These are phyloP conservation scores for Corymbia maculata DNA, from an alignment of 345 rosid genomes.

Conservation along the genomic window DNA sequence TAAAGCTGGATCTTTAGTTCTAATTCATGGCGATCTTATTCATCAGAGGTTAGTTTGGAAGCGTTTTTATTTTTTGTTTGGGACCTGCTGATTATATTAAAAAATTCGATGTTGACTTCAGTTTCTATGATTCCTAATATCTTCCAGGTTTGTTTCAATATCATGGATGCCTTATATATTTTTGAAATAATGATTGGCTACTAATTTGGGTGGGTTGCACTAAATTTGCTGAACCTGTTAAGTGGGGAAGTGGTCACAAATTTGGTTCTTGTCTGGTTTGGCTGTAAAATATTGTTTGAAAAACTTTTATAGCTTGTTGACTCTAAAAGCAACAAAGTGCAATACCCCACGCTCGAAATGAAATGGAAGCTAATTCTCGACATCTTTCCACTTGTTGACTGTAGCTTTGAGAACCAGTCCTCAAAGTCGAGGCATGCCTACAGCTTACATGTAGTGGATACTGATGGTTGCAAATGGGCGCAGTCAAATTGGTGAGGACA, in stretches of 20 bases:
- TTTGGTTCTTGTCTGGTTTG: background rate
- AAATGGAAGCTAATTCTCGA: background rate
- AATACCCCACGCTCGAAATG: background rate
- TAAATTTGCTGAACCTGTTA: background rate
- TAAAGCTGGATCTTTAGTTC: slow-evolving; percentile 84
- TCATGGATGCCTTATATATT: background rate
- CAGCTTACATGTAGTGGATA: slow-evolving; percentile 88
- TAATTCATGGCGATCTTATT: slow-evolving; percentile 84
- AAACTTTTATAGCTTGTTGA: background rate
- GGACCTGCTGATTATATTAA: background rate
- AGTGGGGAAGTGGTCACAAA: background rate
- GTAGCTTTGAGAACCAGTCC: slow-evolving; percentile 79
- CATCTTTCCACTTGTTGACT: background rate
- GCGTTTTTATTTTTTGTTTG: background rate
- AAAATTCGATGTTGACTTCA: background rate
- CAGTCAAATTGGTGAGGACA: slow-evolving; percentile 66
- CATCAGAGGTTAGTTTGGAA: slow-evolving; percentile 67
- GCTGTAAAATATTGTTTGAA: background rate
- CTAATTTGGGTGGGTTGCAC: background rate
- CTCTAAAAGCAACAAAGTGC: background rate
- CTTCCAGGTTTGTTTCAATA: background rate
- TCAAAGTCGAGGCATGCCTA: slow-evolving; percentile 83
- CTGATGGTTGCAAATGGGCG: slow-evolving; percentile 90
- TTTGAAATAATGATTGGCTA: background rate
- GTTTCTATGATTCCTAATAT: background rate